These are phyloP conservation scores for Arthrobotrys iridis DNA, from an alignment of 2,329 filamentous ascomycete genomes.

Conservation along the genomic window DNA sequence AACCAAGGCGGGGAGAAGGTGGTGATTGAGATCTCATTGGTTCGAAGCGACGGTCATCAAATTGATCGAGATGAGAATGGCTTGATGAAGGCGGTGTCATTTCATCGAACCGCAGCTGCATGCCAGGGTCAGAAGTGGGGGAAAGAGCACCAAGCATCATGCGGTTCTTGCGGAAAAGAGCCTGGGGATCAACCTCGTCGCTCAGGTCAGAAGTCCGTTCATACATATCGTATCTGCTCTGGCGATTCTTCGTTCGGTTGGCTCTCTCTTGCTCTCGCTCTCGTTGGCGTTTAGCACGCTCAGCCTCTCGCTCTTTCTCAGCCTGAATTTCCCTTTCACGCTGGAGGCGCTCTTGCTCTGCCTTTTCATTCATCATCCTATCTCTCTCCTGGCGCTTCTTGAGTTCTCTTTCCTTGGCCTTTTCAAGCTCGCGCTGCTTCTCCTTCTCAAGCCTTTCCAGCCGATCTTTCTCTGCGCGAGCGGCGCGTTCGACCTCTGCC, in stretches of 20 bases:
- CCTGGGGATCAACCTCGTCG: constrained; percentile 44
- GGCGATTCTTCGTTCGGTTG: constrained; percentile 26
- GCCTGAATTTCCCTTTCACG: constrained; percentile 44
- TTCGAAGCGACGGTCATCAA: constrained; percentile 49
- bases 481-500: constrained; percentile 48
- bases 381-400: constrained; percentile 49
- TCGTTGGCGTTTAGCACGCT: constrained; percentile 39
- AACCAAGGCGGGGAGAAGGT: constrained; percentile 49
- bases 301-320: constrained; percentile 41
- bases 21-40: constrained; percentile 47
- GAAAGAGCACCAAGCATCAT: constrained; percentile 52
- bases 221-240: constrained; percentile 43
- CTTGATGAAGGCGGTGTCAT: constrained; percentile 53
- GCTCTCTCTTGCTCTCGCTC: constrained; percentile 37
- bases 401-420: constrained; percentile 39
- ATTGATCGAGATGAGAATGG: constrained; percentile 52
- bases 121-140: constrained; percentile 40
- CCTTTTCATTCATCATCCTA: constrained; percentile 42
- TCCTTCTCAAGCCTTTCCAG: constrained; percentile 42
- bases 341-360: constrained; percentile 49
- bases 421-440: constrained; percentile 40
- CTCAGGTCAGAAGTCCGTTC: constrained; percentile 44
- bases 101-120: constrained; percentile 51
- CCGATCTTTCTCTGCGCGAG: constrained; percentile 45
- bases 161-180: constrained; percentile 52